Evolutionary conservation across 768 basidiomycete genomes (phyloP).

Genomic region (Solioccasus polychromus): DNA sequence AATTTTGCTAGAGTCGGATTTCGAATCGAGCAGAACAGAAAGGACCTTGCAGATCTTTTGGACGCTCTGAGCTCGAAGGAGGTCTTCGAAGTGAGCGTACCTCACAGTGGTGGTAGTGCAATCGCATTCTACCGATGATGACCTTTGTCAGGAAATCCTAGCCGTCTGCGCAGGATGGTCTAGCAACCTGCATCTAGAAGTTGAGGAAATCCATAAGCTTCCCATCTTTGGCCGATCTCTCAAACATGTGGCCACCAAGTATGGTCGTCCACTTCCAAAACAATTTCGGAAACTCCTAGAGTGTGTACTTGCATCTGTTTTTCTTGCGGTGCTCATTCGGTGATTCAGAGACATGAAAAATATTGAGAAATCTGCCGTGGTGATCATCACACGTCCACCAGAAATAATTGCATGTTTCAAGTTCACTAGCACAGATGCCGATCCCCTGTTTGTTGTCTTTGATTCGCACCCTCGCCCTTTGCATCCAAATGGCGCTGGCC

Average conservation of each 20-base stretch:
- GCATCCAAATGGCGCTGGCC: slow-evolving; percentile 58
- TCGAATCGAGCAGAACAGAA: slow-evolving; percentile 14
- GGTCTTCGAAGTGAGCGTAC: slow-evolving; percentile 24
- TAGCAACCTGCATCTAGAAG: slow-evolving; percentile 50
- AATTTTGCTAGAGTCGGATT: slow-evolving; percentile 59
- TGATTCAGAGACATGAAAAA: slow-evolving; percentile 28
- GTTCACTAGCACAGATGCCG: slow-evolving; percentile 20
- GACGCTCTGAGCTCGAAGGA: slow-evolving; percentile 20
- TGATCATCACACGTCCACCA: slow-evolving; percentile 65
- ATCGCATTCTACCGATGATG: not conserved
- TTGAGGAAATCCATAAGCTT: slow-evolving; percentile 47
- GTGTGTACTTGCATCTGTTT: slow-evolving; percentile 18
- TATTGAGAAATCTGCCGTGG: slow-evolving; percentile 31
- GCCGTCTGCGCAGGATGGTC: slow-evolving; percentile 59
- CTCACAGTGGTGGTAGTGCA: too few relatives aligned
- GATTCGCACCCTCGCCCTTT: slow-evolving; percentile 65
- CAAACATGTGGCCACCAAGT: slow-evolving; percentile 33
- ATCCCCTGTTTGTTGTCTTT: slow-evolving; percentile 55
- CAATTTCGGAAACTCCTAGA: slow-evolving; percentile 34
- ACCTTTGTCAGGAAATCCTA: slow-evolving; percentile 46
- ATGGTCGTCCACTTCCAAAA: slow-evolving; percentile 35
- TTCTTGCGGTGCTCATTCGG: not conserved
- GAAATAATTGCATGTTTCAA: slow-evolving; percentile 61
- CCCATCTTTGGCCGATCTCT: slow-evolving; percentile 49
- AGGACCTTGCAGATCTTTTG: slow-evolving; percentile 14